These are phyloP conservation scores for Penicillium sp. DNA, from an alignment of 2,329 filamentous ascomycete genomes.

Conservation along the genomic window DNA sequence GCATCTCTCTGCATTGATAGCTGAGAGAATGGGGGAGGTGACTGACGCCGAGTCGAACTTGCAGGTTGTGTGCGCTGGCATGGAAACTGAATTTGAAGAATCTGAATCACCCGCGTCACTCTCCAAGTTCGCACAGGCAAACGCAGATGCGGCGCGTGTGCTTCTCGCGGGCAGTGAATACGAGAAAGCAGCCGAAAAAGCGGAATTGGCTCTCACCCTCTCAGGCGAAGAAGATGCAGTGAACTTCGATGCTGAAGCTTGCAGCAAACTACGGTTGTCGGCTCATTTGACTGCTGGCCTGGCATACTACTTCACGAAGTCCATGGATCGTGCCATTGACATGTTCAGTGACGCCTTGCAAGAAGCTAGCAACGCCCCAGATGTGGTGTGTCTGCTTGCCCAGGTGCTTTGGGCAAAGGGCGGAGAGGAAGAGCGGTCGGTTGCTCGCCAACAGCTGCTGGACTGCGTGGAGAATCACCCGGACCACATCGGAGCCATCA, in stretches of 20 bases:
- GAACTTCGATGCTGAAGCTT: conserved; percentile 55
- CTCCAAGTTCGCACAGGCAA: conserved; percentile 71
- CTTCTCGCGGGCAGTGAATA: conserved; percentile 65
- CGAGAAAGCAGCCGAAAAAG: conserved; percentile 66
- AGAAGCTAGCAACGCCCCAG: conserved; percentile 69
- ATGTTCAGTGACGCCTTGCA: conserved; percentile 76
- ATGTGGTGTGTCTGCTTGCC: conserved; percentile 79
- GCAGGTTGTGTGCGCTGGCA: conserved; percentile 58
- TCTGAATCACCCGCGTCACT: conserved; percentile 71
- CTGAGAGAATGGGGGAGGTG: conserved; percentile 71
- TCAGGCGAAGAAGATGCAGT: conserved; percentile 65
- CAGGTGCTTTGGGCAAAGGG: conserved; percentile 93
- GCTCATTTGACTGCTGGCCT: conserved; percentile 81
- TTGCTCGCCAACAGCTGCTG: conserved; percentile 74
- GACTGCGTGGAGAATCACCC: conserved; percentile 68
- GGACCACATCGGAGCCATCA: conserved; percentile 70
- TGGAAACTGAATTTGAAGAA: conserved; percentile 78
- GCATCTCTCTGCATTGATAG: conserved; percentile 73
- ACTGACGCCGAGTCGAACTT: conserved; percentile 58
- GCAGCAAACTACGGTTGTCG: conserved; percentile 68
- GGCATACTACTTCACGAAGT: conserved; percentile 65
- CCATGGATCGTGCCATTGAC: conserved; percentile 63
- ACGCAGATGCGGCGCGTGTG: conserved; percentile 78
- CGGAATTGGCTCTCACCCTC: conserved; percentile 72
- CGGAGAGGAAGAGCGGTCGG: conserved; percentile 63